phyloP scores from a whole-genome alignment of 2,329 filamentous ascomycete genomes.

The Paracoccidioides lutzii region DNA sequence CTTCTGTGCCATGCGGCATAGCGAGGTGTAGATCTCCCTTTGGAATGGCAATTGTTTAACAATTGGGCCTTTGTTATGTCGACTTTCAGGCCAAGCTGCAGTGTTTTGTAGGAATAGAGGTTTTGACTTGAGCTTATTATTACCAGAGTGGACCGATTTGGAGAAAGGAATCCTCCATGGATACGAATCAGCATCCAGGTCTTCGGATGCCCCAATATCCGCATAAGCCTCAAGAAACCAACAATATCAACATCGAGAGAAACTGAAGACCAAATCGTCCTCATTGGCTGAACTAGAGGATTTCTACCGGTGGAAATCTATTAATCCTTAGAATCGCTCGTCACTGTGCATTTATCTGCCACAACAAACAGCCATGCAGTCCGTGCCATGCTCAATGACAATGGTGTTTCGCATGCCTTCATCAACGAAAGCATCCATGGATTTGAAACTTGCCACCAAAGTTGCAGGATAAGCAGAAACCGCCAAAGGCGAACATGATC shows the following conservation, averaged over 20 bases:
- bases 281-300: background rate
- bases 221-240: background rate
- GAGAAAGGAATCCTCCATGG: background rate
- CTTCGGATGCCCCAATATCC: background rate
- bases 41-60: background rate
- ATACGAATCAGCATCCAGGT: background rate
- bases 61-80: background rate
- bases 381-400: too few relatives aligned
- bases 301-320: background rate
- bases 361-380: too few relatives aligned
- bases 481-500: too few relatives aligned
- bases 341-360: too few relatives aligned
- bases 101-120: background rate
- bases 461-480: too few relatives aligned
- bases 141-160: too few relatives aligned
- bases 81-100: background rate
- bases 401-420: too few relatives aligned
- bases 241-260: background rate
- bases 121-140: background rate
- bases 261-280: background rate
- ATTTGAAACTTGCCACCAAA: too few relatives aligned
- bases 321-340: too few relatives aligned
- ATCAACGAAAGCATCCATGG: too few relatives aligned
- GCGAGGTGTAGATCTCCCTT: background rate
- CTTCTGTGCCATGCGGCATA: background rate